Evolutionary conservation across 352 stramenopile species (phyloP).

Genomic region (Phytophthora kernoviae): DNA sequence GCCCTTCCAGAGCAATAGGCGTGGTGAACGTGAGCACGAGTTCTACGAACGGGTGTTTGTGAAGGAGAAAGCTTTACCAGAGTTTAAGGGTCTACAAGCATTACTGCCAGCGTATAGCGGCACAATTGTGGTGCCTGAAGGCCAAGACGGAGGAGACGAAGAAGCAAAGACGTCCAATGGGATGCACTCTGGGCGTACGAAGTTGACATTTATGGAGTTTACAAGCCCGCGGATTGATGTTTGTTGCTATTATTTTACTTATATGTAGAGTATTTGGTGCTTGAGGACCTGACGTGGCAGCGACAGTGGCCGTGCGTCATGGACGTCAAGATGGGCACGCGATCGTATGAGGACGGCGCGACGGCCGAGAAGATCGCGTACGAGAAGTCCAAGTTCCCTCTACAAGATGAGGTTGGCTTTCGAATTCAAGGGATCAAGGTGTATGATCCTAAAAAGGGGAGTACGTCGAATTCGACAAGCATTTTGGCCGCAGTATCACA

Average conservation of each 20-base stretch:
- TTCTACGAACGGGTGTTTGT: conserved; percentile 81
- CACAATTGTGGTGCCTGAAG: conserved; percentile 39
- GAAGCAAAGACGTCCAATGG: conserved; percentile 12
- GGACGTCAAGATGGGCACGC: conserved; percentile 96
- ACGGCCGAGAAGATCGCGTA: conserved; percentile 88
- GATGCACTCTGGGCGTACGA: conserved; percentile 43
- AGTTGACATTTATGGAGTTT: conserved; percentile 1
- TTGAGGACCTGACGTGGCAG: conserved; percentile 90
- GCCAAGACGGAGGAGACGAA: conserved; percentile 8
- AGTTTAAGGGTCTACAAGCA: conserved; percentile 36
- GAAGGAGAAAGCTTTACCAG: conserved; percentile 12
- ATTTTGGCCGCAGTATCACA: conserved; percentile 76
- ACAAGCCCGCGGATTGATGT: background rate
- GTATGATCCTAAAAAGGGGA: conserved; percentile 55
- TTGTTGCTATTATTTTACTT: background rate
- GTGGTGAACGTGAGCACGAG: conserved; percentile 71
- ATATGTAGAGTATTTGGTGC: conserved; percentile 77
- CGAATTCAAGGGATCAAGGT: conserved; percentile 95
- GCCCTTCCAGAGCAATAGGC: conserved; percentile 83
- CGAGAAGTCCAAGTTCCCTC: conserved; percentile 93
- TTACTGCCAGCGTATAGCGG: conserved; percentile 77
- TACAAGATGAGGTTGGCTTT: conserved; percentile 92
- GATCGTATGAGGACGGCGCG: conserved; percentile 93
- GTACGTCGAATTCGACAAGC: conserved; percentile 89
- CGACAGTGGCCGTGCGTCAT: conserved; percentile 92